Evolutionary conservation across 192 early-diverging fungal species (phyloP).

Genomic region (Dispira simplex): DNA sequence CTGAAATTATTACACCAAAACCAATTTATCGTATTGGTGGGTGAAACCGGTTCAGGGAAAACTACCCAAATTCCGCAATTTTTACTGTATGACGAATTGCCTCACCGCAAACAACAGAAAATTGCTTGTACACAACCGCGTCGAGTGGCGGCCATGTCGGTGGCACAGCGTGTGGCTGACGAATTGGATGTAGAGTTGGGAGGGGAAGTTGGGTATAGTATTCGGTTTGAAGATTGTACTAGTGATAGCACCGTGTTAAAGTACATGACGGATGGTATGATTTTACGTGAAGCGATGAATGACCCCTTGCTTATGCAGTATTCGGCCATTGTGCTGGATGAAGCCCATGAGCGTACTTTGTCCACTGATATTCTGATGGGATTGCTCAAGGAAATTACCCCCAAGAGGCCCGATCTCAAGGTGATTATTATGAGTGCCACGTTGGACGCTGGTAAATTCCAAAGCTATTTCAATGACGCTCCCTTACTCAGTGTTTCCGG

Average conservation of each 20-base stretch:
- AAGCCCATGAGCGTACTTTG: slow-evolving; percentile 96
- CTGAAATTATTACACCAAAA: slow-evolving; percentile 83
- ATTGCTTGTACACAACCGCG: slow-evolving; percentile 99
- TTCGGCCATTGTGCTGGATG: slow-evolving; percentile 93
- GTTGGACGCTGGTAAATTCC: slow-evolving; percentile 96
- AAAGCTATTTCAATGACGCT: slow-evolving; percentile 94
- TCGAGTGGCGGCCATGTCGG: slow-evolving; percentile 98
- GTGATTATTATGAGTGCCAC: slow-evolving; percentile 97
- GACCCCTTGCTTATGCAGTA: slow-evolving; percentile 77
- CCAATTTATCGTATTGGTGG: slow-evolving; percentile 90
- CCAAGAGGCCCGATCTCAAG: slow-evolving; percentile 66
- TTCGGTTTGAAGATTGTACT: slow-evolving; percentile 97
- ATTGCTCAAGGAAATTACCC: slow-evolving; percentile 81
- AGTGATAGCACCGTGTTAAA: slow-evolving; percentile 72
- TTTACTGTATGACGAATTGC: slow-evolving; percentile 78
- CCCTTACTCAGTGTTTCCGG: slow-evolving; percentile 88
- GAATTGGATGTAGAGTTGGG: slow-evolving; percentile 92
- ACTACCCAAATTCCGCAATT: slow-evolving; percentile 99
- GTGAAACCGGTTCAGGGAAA: slow-evolving; percentile 96
- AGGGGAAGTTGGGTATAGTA: slow-evolving; percentile 93
- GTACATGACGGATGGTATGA: slow-evolving; percentile 99
- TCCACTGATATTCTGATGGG: slow-evolving; percentile 98
- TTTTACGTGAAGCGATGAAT: slow-evolving; percentile 92
- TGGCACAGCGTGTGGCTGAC: slow-evolving; percentile 95
- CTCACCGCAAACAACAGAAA: slow-evolving; percentile 72